Base-by-base conservation (phyloP, 345 rosid species). In the Cardamine resedifolia region DNA sequence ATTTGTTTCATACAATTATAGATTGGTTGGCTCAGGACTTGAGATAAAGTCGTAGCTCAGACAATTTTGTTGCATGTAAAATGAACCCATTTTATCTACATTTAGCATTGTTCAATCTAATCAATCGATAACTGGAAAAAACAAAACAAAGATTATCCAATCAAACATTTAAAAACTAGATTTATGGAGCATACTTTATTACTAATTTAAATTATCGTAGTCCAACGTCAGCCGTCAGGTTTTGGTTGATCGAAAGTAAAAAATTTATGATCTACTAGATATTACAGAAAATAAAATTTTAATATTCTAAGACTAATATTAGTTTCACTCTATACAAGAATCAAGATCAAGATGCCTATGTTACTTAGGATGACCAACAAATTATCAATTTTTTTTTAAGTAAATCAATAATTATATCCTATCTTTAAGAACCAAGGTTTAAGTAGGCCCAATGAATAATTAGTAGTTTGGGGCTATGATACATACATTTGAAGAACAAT, bases 11-110 rank as follows among this genome's bases (percentile, higher is more conserved):
- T 56, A 11, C 7, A 16, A 36, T 34, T 34, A 18, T 33, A 31
- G 64, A 7, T 23, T 64, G 34, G 21, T 11, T 64, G 77, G 38
- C 21, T 55, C 38, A 23, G 45, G 59, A 34, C 10, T 70, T 51
- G 18, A 10, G 51, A 38, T 52, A 61, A 39, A 64, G 52, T 71
- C 58, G 19, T 70, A 33, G 20, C 38, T 58, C 58, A 27, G 21
- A 48, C 3, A 1, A 5, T 2, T 4, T 1, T 7, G 2, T 33
- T n/a, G 9, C 18, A 33, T 11, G 19, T 64, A 30, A 30, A 49
- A 4, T 47, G 43, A 48, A 7, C 49, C 27, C 51, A 59, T 36
- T 45, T 61, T 14, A 44, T 44, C 56, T 30, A 28, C 26, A 21
- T 39, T 60, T 6, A 7, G 48, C 20, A 12, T 34, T 18, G 18